Conservation (phyloP, 2,329 filamentous ascomycete genomes). For the Thelonectria rubi region DNA sequence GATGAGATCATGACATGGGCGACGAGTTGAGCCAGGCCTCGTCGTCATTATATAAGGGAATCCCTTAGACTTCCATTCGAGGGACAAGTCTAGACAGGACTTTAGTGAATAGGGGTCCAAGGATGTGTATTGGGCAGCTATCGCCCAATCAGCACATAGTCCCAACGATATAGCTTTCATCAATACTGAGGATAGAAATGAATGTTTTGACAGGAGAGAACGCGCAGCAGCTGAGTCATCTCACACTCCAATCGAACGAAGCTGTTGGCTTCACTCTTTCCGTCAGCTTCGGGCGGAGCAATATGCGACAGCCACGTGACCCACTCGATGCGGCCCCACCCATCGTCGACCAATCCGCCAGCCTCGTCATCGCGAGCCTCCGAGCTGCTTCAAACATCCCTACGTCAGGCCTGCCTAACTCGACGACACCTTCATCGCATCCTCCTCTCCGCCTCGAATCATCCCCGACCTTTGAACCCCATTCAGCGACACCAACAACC, state of each 20-base stretch:
- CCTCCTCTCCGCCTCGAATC: conserved; percentile 19
- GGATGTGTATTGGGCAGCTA: background rate
- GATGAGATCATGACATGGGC: too few species aligned
- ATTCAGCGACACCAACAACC: background rate
- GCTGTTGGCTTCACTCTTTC: background rate
- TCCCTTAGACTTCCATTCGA: too few species aligned
- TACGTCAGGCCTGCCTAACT: conserved; percentile 24
- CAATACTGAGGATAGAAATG: background rate
- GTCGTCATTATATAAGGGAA: too few species aligned
- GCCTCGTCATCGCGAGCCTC: conserved; percentile 44
- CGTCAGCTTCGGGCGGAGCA: background rate
- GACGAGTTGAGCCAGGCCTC: too few species aligned
- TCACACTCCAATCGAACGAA: background rate
- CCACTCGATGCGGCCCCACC: conserved; percentile 18
- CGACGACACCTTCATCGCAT: conserved; percentile 26
- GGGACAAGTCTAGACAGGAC: too few species aligned
- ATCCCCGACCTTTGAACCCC: conserved; percentile 1
- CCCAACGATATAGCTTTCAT: background rate
- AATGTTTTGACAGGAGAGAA: background rate
- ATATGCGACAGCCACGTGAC: conserved; percentile 30
- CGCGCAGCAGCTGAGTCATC: background rate
- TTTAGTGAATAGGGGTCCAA: background rate
- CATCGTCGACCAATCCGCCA: conserved; percentile 19
- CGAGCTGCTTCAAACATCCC: conserved; percentile 16
- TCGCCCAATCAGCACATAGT: background rate